Evolutionary conservation across 2,329 filamentous ascomycete genomes (phyloP).

Genomic region (Scedosporium minutisporum): DNA sequence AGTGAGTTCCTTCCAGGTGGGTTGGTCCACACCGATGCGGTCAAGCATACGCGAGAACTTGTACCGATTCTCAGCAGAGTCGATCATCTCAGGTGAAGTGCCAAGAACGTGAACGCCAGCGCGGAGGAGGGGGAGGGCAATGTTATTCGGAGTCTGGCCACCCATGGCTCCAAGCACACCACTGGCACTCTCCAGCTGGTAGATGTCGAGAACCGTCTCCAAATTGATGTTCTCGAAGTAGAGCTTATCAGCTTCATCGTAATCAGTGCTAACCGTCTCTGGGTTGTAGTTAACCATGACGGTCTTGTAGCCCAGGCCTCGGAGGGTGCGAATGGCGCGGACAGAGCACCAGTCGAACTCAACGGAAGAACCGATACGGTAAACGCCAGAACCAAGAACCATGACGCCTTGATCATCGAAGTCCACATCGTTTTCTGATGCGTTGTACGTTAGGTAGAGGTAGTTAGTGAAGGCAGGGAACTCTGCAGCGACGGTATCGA

Average conservation of each 20-base stretch:
- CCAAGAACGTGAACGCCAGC: conserved; percentile 87
- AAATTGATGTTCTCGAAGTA: conserved; percentile 96
- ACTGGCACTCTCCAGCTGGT: conserved; percentile 71
- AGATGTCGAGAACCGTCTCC: conserved; percentile 88
- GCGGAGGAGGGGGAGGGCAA: conserved; percentile 79
- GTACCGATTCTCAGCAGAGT: conserved; percentile 92
- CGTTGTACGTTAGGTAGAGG: conserved; percentile 93
- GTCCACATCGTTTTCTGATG: conserved; percentile 68
- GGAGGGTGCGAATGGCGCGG: conserved; percentile 80
- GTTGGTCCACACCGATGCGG: conserved; percentile 88
- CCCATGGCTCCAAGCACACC: conserved; percentile 94
- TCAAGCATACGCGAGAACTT: conserved; percentile 99
- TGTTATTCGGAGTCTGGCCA: conserved; percentile 96
- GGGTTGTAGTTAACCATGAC: conserved; percentile 96
- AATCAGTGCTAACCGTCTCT: conserved; percentile 83
- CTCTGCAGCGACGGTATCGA: conserved; percentile 95
- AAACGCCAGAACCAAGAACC: conserved; percentile 92
- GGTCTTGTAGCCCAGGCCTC: conserved; percentile 78
- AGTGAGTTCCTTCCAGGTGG: conserved; percentile 94
- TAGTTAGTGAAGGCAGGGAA: conserved; percentile 95
- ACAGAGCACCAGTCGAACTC: conserved; percentile 99
- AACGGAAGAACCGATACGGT: conserved; percentile 93
- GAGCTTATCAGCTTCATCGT: conserved; percentile 84
- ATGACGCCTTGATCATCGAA: conserved; percentile 91
- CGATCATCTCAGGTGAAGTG: conserved; percentile 98